phyloP scores from a whole-genome alignment of 2,329 filamentous ascomycete genomes.

The Dactylellina haptotyla region DNA sequence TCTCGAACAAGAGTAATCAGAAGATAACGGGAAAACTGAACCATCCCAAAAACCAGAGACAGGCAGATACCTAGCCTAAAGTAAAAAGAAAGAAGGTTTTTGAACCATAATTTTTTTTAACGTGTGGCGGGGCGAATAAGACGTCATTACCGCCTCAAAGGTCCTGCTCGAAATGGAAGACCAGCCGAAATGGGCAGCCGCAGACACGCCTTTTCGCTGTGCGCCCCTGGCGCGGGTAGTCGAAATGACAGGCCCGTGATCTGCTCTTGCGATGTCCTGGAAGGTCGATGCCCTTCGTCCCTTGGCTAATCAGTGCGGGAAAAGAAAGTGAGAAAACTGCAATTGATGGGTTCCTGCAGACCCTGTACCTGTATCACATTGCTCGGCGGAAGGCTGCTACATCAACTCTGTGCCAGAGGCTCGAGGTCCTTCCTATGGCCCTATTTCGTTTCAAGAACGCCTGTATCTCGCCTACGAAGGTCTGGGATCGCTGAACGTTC shows the following conservation, averaged over 20 bases:
- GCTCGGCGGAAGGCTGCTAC: constrained; percentile 29
- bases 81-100: not conserved
- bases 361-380: constrained; percentile 27
- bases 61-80: not conserved
- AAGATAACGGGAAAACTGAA: not conserved
- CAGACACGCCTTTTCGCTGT: not conserved
- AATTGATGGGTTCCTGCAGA: constrained; percentile 34
- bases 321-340: not conserved
- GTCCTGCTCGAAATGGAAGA: constrained; percentile 44
- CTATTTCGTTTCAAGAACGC: constrained; percentile 7
- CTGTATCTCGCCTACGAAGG: not conserved
- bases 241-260: constrained; percentile 18
- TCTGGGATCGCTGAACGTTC: not conserved
- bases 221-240: not conserved
- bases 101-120: too few species aligned
- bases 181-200: constrained; percentile 45
- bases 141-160: constrained; percentile 30
- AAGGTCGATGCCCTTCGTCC: too few species aligned
- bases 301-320: too few species aligned
- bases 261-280: not conserved
- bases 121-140: not conserved
- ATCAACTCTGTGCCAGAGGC: too few species aligned
- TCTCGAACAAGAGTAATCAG: too few species aligned
- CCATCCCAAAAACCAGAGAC: not conserved
- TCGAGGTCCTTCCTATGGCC: not conserved